A percentile compares a stretch with the other conserved stretches of the same genome.
phyloP scores from a whole-genome alignment of 1,284 basidiomycete species.

The Somion occarium region DNA sequence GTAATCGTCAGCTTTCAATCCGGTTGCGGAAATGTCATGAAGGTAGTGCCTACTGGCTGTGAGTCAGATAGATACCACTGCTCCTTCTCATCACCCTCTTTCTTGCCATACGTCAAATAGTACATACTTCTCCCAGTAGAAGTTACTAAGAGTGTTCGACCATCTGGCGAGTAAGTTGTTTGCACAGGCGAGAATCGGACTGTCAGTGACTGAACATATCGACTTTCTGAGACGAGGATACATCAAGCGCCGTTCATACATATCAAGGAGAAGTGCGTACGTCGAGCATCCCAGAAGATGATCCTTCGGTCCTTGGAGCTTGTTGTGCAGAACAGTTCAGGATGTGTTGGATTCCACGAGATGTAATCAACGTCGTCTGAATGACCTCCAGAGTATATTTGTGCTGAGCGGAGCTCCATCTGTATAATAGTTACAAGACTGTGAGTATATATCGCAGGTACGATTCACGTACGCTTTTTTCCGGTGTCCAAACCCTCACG shows the following conservation, averaged over 20 bases:
- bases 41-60: no score
- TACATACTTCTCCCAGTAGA: slow-evolving; percentile 53
- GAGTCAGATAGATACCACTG: slow-evolving; percentile 51
- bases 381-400: slow-evolving; percentile 62
- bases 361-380: slow-evolving; percentile 71
- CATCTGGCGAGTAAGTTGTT: slow-evolving; percentile 68
- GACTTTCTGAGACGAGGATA: slow-evolving; percentile 47
- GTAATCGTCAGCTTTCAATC: no score
- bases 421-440: slow-evolving; percentile 22
- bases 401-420: slow-evolving; percentile 65
- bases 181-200: slow-evolving; percentile 56
- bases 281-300: slow-evolving; percentile 80
- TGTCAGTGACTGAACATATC: slow-evolving; percentile 52
- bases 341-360: slow-evolving; percentile 78
- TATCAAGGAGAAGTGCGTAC: slow-evolving; percentile 37
- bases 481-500: slow-evolving; percentile 71
- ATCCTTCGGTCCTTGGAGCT: slow-evolving; percentile 67
- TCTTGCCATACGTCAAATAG: slow-evolving; percentile 51
- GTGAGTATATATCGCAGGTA: background rate
- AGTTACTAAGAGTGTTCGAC: slow-evolving; percentile 57
- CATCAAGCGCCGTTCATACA: background rate
- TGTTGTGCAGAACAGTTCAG: slow-evolving; percentile 73
- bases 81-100: slow-evolving; percentile 53
- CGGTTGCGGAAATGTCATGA: no score
- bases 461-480: slow-evolving; percentile 56